Conservation (phyloP, 257 asterid species). For the Solanum gandarillasii region DNA sequence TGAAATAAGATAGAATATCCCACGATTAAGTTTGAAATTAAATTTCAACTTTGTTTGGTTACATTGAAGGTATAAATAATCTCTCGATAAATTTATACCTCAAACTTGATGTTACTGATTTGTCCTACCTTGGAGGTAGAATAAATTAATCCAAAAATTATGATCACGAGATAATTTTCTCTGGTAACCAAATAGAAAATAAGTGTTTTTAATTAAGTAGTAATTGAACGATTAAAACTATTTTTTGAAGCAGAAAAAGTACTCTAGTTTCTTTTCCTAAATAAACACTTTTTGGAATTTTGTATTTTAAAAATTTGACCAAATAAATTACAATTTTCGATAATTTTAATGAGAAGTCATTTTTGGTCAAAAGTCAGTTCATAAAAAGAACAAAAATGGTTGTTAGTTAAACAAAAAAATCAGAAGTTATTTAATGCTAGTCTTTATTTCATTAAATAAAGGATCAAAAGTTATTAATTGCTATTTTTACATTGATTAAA, state of each 20-base stretch:
- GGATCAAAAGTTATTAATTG: neutral
- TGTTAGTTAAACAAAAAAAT: neutral
- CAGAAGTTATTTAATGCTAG: neutral
- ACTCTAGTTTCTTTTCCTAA: neutral
- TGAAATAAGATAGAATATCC: neutral
- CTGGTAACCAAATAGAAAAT: no score
- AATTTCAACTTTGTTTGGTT: no score
- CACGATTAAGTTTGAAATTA: neutral
- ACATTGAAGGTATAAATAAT: neutral
- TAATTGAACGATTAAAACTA: neutral
- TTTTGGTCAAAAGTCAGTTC: neutral
- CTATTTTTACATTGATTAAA: neutral
- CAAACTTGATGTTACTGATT: no score
- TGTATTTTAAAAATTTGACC: neutral
- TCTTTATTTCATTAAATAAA: neutral
- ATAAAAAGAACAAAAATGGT: neutral
- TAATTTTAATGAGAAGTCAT: neutral
- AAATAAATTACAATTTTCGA: neutral
- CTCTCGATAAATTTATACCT: neutral
- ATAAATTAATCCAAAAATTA: no score
- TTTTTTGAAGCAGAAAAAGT: no score
- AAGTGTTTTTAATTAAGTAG: neutral
- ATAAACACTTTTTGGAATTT: neutral
- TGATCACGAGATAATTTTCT: neutral
- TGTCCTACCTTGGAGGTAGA: no score